Conservation (phyloP, 2,329 filamentous ascomycete species). For the Ilyonectria destructans region DNA sequence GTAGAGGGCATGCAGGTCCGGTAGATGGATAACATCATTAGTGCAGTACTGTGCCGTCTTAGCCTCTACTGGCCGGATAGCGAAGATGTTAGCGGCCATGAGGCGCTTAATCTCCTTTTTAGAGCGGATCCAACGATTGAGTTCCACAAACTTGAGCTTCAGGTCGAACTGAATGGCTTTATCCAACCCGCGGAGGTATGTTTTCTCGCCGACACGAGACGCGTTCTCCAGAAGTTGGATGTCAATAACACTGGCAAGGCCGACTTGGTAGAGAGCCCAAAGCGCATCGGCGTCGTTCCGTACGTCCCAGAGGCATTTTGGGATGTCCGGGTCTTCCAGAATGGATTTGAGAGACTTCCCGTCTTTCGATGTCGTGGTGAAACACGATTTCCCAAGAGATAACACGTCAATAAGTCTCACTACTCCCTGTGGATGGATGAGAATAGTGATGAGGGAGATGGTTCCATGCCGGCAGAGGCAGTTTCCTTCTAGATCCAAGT, state of each 20-base stretch:
- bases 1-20: not conserved
- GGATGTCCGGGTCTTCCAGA: not conserved
- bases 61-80: constrained; percentile 4
- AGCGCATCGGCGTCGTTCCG: constrained; percentile 23
- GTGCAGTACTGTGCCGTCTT: constrained; percentile 8
- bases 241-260: constrained; percentile 7
- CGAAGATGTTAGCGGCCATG: constrained; percentile 4
- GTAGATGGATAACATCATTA: constrained; percentile 21
- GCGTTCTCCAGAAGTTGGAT: constrained; percentile 19
- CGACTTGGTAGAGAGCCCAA: constrained; percentile 9
- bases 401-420: not conserved
- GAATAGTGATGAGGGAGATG: constrained; percentile 6
- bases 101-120: not conserved
- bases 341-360: not conserved
- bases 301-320: constrained; percentile 21
- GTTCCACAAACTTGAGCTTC: not conserved
- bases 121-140: not conserved
- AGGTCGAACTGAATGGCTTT: constrained; percentile 1
- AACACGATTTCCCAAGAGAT: not conserved
- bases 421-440: not conserved
- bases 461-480: constrained; percentile 11
- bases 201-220: constrained; percentile 2
- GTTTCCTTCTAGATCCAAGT: constrained; percentile 12
- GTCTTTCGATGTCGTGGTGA: not conserved
- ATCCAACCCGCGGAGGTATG: not conserved